phyloP scores from a whole-genome alignment of 2,329 filamentous ascomycete genomes.

The Setomelanomma holmii region DNA sequence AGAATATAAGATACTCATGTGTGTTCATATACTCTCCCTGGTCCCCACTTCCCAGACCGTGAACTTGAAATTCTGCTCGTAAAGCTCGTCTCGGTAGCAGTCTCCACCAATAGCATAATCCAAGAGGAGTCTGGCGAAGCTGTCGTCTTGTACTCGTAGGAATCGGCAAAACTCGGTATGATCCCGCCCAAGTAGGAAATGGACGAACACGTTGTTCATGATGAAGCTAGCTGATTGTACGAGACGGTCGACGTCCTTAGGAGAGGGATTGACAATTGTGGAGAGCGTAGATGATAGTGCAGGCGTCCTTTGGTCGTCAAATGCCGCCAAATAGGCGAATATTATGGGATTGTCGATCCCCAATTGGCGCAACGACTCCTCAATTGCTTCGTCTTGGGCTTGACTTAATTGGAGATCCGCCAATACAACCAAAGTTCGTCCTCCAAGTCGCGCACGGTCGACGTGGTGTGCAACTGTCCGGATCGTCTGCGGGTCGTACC shows the following conservation, averaged over 20 bases:
- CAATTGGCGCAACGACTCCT: slow-evolving; percentile 13
- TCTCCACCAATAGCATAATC: slow-evolving; percentile 29
- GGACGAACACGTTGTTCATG: slow-evolving; percentile 32
- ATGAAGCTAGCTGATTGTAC: slow-evolving; percentile 16
- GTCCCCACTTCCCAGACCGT: slow-evolving; percentile 28
- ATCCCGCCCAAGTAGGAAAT: slow-evolving; percentile 22
- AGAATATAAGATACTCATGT: background rate
- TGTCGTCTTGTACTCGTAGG: slow-evolving; percentile 29
- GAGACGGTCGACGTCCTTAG: slow-evolving; percentile 28
- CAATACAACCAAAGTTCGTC: slow-evolving; percentile 21
- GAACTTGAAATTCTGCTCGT: slow-evolving; percentile 28
- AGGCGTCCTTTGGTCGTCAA: slow-evolving; percentile 6
- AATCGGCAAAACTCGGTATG: slow-evolving; percentile 28
- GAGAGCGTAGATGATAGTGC: slow-evolving; percentile 20
- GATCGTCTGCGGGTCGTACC: slow-evolving; percentile 15
- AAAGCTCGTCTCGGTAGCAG: slow-evolving; percentile 22
- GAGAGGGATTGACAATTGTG: slow-evolving; percentile 20
- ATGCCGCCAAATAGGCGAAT: slow-evolving; percentile 26
- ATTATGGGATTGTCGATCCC: slow-evolving; percentile 16
- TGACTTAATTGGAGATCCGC: slow-evolving; percentile 24
- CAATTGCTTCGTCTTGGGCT: slow-evolving; percentile 20
- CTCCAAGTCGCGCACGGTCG: slow-evolving; percentile 19
- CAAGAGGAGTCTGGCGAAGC: slow-evolving; percentile 19
- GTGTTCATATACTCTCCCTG: slow-evolving; percentile 24
- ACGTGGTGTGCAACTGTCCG: slow-evolving; percentile 17